Evolutionary conservation across 305 asterid species (phyloP).

Genomic region (Ilex paraguariensis): DNA sequence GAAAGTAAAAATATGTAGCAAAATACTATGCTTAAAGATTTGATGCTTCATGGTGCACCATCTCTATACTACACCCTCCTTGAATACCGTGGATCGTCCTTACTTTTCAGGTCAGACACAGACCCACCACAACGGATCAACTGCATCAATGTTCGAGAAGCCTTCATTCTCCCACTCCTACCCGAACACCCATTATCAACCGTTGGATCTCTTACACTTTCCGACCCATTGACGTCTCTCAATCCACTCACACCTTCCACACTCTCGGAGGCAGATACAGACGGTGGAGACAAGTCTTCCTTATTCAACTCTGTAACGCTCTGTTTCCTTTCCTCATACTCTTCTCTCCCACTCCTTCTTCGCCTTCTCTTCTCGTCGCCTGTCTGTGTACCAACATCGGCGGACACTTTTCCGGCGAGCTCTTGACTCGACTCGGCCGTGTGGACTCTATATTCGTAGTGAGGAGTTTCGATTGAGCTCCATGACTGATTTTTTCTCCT

Average conservation of each 20-base stretch:
- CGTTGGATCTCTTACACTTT: constrained; percentile 3
- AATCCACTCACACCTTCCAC: constrained; percentile 11
- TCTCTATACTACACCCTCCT: neutral
- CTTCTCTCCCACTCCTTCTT: constrained; percentile 6
- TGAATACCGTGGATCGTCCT: neutral
- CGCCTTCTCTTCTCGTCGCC: constrained; percentile 15
- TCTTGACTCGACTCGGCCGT: constrained; percentile 33
- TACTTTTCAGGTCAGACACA: neutral
- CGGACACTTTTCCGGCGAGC: constrained; percentile 14
- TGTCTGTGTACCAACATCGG: constrained; percentile 30
- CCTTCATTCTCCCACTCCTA: constrained; percentile 17
- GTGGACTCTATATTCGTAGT: constrained; percentile 20
- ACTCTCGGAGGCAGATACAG: constrained; percentile 6
- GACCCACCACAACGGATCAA: constrained; percentile 24
- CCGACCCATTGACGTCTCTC: constrained; percentile 5
- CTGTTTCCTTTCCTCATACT: too few relatives aligned
- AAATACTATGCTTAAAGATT: too few relatives aligned
- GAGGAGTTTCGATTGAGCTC: constrained; percentile 25
- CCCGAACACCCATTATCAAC: constrained; percentile 8
- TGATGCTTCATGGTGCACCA: neutral
- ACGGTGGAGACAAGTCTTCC: constrained; percentile 29
- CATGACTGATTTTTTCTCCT: constrained; percentile 33
- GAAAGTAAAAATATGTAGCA: too few relatives aligned
- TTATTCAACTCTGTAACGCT: constrained; percentile 19
- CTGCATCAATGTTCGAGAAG: constrained; percentile 25